Percentiles rank a stretch among this genome's conserved stretches.
These are phyloP conservation scores for Colletotrichum australisinense DNA, from an alignment of 2,329 filamentous ascomycete genomes.

Conservation along the genomic window DNA sequence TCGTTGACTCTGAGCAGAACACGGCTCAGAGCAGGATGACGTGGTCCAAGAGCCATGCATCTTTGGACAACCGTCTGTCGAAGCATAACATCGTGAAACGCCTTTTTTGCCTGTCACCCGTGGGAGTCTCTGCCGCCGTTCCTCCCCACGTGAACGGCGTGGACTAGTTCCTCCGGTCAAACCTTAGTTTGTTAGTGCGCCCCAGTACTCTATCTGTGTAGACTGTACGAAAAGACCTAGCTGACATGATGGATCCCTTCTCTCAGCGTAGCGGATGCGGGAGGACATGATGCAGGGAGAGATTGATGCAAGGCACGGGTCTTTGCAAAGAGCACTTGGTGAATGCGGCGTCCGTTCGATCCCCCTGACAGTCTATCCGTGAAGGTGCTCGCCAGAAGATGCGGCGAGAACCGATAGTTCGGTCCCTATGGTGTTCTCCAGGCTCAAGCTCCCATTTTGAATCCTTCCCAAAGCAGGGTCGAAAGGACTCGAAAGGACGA, in stretches of 20 bases:
- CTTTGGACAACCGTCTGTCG: slow-evolving; percentile 1
- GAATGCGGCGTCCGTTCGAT: not conserved
- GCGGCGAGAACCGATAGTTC: not conserved
- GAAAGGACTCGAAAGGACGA: not conserved
- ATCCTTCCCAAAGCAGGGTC: not conserved
- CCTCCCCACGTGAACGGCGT: slow-evolving; percentile 27
- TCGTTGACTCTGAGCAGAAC: slow-evolving; percentile 18
- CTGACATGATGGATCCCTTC: not conserved
- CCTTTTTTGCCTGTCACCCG: slow-evolving; percentile 23
- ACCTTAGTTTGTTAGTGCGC: slow-evolving; percentile 19
- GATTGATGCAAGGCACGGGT: slow-evolving; percentile 5
- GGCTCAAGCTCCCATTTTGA: slow-evolving; percentile 4
- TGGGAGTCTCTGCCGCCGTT: slow-evolving; percentile 11
- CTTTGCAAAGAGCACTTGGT: not conserved
- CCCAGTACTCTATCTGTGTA: slow-evolving; percentile 11
- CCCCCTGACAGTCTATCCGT: slow-evolving; percentile 1
- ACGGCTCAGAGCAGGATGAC: not conserved
- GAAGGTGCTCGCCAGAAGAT: not conserved
- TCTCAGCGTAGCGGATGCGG: not conserved
- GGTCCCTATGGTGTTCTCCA: not conserved
- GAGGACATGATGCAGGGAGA: not conserved
- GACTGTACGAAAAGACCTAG: not conserved
- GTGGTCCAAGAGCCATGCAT: slow-evolving; percentile 30
- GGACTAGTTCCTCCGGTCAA: slow-evolving; percentile 25
- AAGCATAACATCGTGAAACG: slow-evolving; percentile 34